Base-by-base conservation (phyloP, 2,329 filamentous ascomycete genomes). In the Aspergillus proliferans region DNA sequence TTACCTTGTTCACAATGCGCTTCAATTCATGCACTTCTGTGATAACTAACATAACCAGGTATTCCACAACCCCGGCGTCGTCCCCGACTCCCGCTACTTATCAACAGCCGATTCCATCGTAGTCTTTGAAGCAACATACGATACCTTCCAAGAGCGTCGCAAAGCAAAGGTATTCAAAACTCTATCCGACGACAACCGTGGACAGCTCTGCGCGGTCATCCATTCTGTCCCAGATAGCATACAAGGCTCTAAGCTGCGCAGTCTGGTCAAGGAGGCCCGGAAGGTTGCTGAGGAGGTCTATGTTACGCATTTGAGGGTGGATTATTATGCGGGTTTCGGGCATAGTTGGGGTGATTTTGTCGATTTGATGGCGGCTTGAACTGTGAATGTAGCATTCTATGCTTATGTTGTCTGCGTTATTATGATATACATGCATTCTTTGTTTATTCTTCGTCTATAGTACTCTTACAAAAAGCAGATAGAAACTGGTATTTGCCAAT, bases 11-110 rank as follows among this genome's bases (percentile, higher is more conserved):
- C 19, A 36, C 46, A 40, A 43, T 44, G 22, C 45, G 15, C 28
- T 39, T 38, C 30, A 19, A 9, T 26, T 30, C 30, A 43, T 46
- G 45, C 12, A 10, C 9, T 26, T 28, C 26, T 43, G 19, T 33
- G 21, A 8, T 34, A 24, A 47, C 21, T 33, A n/a, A 44, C 0
- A 21, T 30, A 14, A 5, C 9, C 18, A 72, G 65, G 58, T 74
- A 42, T 65, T 75, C 30, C 71, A 74, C 57, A 77, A 76, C 51
- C 74, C 74, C 4, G 74, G 74, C 21, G 66, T 68, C 5, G 63
- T 75, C 12, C 70, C 72, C 3, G 67, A 70, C 49, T 58, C 64
- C 45, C 63, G 61, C 26, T 76, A 71, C 57, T 63, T 72, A 48
- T 54, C 64, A 34, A 63, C 61, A 1, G 70, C 72, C 24, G 72